A percentile compares a stretch with the other conserved stretches of the same genome.
These are phyloP conservation scores for Alternaria panax DNA, from an alignment of 2,329 filamentous ascomycete species.

Conservation along the genomic window DNA sequence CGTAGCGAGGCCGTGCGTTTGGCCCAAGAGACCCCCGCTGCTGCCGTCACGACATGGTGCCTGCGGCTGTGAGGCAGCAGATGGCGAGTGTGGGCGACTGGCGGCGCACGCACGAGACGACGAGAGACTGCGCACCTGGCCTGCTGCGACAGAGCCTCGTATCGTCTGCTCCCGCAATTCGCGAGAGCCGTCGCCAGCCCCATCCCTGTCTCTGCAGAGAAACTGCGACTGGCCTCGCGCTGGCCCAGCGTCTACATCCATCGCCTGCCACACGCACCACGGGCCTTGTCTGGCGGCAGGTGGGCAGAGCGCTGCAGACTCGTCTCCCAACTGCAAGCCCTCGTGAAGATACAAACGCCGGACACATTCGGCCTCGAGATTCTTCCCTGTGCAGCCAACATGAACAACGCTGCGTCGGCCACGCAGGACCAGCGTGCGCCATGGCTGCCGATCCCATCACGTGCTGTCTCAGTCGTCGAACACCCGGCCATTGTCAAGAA, in stretches of 20 bases:
- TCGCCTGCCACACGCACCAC: background rate
- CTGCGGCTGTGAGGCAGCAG: background rate
- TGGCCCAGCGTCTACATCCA: background rate
- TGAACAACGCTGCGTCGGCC: constrained; percentile 10
- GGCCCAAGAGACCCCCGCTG: constrained; percentile 13
- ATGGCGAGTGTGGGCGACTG: background rate
- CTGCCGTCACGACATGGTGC: constrained; percentile 12
- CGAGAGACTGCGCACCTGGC: background rate
- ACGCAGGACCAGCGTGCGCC: constrained; percentile 40
- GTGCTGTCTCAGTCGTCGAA: constrained; percentile 67
- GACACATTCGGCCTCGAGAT: background rate
- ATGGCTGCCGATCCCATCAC: constrained; percentile 60
- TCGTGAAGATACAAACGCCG: constrained; percentile 10
- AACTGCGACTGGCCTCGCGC: background rate
- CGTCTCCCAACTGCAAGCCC: background rate
- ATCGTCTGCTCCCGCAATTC: constrained; percentile 6
- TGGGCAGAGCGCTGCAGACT: background rate
- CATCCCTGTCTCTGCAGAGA: constrained; percentile 17
- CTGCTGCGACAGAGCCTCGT: background rate
- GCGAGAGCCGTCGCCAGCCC: constrained; percentile 2
- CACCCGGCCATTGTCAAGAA: constrained; percentile 72
- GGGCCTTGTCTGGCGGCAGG: background rate
- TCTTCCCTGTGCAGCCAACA: background rate
- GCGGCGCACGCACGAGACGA: background rate
- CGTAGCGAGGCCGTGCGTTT: constrained; percentile 28